Base-by-base conservation (phyloP, 345 rosid genomes). In the Firmiana major region DNA sequence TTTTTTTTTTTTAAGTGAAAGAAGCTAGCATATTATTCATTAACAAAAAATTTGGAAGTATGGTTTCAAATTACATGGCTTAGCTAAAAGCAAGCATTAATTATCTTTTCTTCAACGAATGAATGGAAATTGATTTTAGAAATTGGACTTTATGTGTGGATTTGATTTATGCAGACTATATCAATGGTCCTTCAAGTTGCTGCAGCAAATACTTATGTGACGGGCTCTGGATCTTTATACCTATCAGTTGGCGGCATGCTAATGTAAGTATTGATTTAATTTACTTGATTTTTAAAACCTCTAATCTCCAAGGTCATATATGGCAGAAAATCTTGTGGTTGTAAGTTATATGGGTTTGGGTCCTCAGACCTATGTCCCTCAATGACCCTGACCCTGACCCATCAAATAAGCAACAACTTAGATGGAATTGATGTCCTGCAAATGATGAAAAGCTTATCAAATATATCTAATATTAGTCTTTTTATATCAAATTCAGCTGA, bases 191-290 rank as follows among this genome's bases (percentile, higher is more conserved):
- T 96, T 77, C 98, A 96, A 91, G 94, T 88, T 58, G 75, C 86
- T 76, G 96, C 92, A 2, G 86, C 97, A 77, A 88, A 88, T 84
- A 78, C 88, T 12, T 84, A 78, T 78, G 38, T 82, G 28, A 53
- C 85, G 40, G 84, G 81, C 78, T 83, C 89, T 77, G 71, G 80
- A 70, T 87, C 88, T 10, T 34, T 88, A 45, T 92, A 88, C 89
- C 82, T 93, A 65, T 91, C 99, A 54, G 94, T 96, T 24, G 97
- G 99, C 62, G 92, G 97, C 88, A 93, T 92, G 87, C 81, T 93
- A 49, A 79, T 85, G 99, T 96, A 84, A 92, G 98, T 86, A 45
- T 21, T 63, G 77, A 24, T 38, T 7, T 17, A 28, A 49, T 70
- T 70, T 16, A 16, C 24, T 16, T 48, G 15, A 24, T 46, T 71